Conservation (phyloP, 495 filamentous ascomycete genomes). For the Xylaria sp. region DNA sequence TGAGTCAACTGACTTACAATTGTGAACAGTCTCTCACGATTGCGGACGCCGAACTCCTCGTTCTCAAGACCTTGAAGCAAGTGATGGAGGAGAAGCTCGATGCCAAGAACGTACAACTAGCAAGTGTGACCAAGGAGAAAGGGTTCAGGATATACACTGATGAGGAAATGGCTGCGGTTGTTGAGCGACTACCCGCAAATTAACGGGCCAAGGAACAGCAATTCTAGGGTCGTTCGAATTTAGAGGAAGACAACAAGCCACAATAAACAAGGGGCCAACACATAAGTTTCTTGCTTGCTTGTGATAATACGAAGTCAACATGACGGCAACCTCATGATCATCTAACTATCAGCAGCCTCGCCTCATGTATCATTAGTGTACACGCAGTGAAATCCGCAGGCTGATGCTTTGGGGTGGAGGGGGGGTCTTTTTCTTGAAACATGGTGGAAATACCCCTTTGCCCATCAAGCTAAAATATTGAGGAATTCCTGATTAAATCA, state of each 20-base stretch:
- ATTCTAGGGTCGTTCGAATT: neutral
- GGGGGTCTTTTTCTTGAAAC: conserved; percentile 5
- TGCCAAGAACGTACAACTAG: conserved; percentile 96
- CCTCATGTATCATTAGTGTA: conserved; percentile 14
- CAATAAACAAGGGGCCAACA: conserved; percentile 16
- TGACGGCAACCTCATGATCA: neutral
- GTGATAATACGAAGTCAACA: conserved; percentile 17
- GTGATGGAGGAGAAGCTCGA: conserved; percentile 99
- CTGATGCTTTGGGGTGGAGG: neutral
- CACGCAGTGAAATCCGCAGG: conserved; percentile 5
- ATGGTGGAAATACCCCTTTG: neutral
- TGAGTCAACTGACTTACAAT: conserved; percentile 6
- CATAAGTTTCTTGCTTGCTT: conserved; percentile 8
- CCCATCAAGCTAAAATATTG: neutral
- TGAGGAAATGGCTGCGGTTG: conserved; percentile 92
- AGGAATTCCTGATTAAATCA: conserved; percentile 7
- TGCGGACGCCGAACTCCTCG: conserved; percentile 89
- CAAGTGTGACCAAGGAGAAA: conserved; percentile 95
- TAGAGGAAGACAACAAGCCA: conserved; percentile 28
- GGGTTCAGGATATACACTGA: conserved; percentile 98
- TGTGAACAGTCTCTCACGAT: conserved; percentile 78
- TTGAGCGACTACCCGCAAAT: conserved; percentile 71
- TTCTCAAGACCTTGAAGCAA: conserved; percentile 98
- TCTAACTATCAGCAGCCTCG: conserved; percentile 10
- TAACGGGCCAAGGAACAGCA: conserved; percentile 33